These are phyloP conservation scores for Tetrapisispora phaffii DNA, from an alignment of 805 yeast genomes.

Conservation along the genomic window DNA sequence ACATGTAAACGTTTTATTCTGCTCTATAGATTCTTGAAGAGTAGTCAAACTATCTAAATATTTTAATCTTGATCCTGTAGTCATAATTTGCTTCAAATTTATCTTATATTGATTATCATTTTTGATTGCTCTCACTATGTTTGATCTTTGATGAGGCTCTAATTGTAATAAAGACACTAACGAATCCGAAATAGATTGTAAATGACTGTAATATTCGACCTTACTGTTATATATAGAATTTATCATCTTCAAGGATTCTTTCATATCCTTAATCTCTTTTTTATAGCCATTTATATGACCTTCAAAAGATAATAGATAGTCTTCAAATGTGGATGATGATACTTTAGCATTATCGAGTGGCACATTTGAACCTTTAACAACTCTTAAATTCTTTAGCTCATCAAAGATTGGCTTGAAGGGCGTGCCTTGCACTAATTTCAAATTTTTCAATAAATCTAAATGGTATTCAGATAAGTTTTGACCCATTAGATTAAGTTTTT, in stretches of 20 bases:
- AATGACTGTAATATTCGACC: slow-evolving; percentile 69
- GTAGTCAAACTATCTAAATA: slow-evolving; percentile 39
- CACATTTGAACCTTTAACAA: slow-evolving; percentile 13
- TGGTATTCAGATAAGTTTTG: slow-evolving; percentile 26
- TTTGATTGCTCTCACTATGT: slow-evolving; percentile 16
- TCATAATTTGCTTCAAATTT: slow-evolving; percentile 19
- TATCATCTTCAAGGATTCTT: slow-evolving; percentile 40
- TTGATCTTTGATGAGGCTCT: slow-evolving; percentile 11
- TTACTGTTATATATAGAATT: slow-evolving; percentile 70
- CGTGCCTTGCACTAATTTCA: slow-evolving; percentile 17
- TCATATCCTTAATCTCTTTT: slow-evolving; percentile 19
- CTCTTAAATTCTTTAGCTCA: slow-evolving; percentile 24
- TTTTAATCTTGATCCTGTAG: slow-evolving; percentile 34
- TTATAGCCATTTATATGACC: slow-evolving; percentile 11
- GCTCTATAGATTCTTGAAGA: slow-evolving; percentile 20
- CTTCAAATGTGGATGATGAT: slow-evolving; percentile 16
- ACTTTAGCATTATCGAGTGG: slow-evolving; percentile 2
- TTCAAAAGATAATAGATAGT: slow-evolving; percentile 19
- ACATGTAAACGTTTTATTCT: slow-evolving; percentile 39
- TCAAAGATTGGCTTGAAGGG: slow-evolving; percentile 27
- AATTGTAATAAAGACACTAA: slow-evolving; percentile 42
- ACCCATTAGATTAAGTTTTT: slow-evolving; percentile 12
- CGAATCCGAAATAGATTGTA: slow-evolving; percentile 80
- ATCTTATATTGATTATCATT: slow-evolving; percentile 14
- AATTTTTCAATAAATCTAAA: slow-evolving; percentile 18